Evolutionary conservation across 2,329 filamentous ascomycete species (phyloP).

Genomic region (Fusarium caatingaense): DNA sequence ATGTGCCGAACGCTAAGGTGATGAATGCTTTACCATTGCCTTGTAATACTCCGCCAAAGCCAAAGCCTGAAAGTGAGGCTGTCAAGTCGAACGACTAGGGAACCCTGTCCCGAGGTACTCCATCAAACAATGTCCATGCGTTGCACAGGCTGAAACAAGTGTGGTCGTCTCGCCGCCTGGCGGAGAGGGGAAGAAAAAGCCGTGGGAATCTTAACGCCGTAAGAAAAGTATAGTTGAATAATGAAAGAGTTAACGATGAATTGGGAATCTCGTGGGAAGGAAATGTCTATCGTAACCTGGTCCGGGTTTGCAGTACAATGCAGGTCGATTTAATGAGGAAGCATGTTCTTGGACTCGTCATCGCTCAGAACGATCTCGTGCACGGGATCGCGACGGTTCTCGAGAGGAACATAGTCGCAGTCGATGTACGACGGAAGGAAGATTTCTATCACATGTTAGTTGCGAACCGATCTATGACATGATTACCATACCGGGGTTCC

Average conservation of each 20-base stretch:
- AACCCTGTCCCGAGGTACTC: slow-evolving; percentile 41
- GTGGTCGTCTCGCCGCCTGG: slow-evolving; percentile 15
- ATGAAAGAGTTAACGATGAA: slow-evolving; percentile 30
- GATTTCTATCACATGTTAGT: slow-evolving; percentile 67
- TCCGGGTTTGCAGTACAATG: slow-evolving; percentile 33
- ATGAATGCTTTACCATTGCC: slow-evolving; percentile 44
- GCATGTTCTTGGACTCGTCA: slow-evolving; percentile 76
- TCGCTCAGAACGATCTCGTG: slow-evolving; percentile 82
- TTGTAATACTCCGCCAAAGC: slow-evolving; percentile 45
- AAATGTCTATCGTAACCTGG: slow-evolving; percentile 44
- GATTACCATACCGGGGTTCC: slow-evolving; percentile 75
- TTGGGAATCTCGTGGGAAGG: slow-evolving; percentile 45
- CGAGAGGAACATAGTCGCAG: slow-evolving; percentile 78
- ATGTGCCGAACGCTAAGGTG: slow-evolving; percentile 31
- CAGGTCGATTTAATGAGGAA: slow-evolving; percentile 66
- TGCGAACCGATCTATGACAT: background rate
- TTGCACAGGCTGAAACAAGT: slow-evolving; percentile 27
- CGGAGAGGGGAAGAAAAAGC: slow-evolving; percentile 15
- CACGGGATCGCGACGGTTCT: slow-evolving; percentile 80
- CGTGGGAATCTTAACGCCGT: slow-evolving; percentile 38
- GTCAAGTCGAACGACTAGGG: slow-evolving; percentile 41
- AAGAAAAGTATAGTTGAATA: slow-evolving; percentile 21
- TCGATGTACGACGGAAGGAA: slow-evolving; percentile 84
- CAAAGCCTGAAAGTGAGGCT: slow-evolving; percentile 43
- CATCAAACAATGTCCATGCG: slow-evolving; percentile 38